Percentiles rank a stretch among this genome's conserved stretches.
These are phyloP conservation scores for Daldinia sp. DNA, from an alignment of 2,329 filamentous ascomycete species.

Conservation along the genomic window DNA sequence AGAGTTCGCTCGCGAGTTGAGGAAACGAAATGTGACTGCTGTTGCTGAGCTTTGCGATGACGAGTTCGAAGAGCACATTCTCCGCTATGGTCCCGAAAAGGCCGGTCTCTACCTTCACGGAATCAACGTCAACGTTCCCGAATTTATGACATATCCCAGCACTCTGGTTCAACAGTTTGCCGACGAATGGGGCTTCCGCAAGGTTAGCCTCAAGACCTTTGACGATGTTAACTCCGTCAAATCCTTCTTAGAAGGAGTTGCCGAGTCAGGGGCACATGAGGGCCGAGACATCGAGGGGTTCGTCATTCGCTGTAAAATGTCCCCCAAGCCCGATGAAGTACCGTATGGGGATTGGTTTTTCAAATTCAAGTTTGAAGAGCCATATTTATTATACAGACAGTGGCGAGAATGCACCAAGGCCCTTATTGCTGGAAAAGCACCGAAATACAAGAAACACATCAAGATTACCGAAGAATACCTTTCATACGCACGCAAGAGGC, in stretches of 20 bases:
- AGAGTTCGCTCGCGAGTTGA: conserved; percentile 79
- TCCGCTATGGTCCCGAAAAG: conserved; percentile 82
- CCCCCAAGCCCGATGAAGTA: conserved; percentile 55
- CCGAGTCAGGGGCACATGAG: conserved; percentile 87
- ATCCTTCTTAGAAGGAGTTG: conserved; percentile 81
- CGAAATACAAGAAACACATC: conserved; percentile 84
- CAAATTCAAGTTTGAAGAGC: conserved; percentile 99
- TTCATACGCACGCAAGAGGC: conserved; percentile 76
- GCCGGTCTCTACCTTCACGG: conserved; percentile 95
- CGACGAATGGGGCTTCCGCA: conserved; percentile 90
- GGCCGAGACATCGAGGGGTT: conserved; percentile 97
- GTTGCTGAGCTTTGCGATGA: conserved; percentile 98
- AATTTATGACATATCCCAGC: conserved; percentile 88
- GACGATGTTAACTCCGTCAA: conserved; percentile 78
- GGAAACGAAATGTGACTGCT: conserved; percentile 86
- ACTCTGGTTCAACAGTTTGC: conserved; percentile 88
- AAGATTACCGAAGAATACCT: conserved; percentile 93
- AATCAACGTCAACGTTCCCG: conserved; percentile 92
- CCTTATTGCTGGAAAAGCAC: conserved; percentile 77
- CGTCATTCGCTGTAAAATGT: conserved; percentile 86
- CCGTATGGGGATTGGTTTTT: conserved; percentile 97
- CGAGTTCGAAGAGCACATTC: conserved; percentile 93
- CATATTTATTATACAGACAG: conserved; percentile 97
- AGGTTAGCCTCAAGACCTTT: conserved; percentile 81
- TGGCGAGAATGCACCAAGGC: conserved; percentile 98